Conservation (phyloP, 345 rosid genomes). For the Gossypium longicalyx region DNA sequence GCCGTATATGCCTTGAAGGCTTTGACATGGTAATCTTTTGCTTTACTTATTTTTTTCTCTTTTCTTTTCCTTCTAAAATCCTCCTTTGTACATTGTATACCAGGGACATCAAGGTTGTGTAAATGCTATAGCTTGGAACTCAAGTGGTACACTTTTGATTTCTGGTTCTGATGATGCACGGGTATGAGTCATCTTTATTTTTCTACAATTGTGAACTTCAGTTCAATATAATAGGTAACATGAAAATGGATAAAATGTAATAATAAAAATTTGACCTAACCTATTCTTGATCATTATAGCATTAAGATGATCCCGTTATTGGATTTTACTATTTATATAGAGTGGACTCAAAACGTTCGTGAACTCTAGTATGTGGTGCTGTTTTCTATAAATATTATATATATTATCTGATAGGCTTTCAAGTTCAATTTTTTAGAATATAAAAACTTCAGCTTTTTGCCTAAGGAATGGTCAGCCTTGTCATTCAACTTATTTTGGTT, state of each 20-base stretch:
- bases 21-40: background rate
- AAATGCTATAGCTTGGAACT: slow-evolving; percentile 85
- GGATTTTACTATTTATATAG: too few species aligned
- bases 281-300: too few species aligned
- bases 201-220: background rate
- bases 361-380: too few species aligned
- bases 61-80: background rate
- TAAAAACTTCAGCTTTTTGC: background rate
- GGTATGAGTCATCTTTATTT: slow-evolving; percentile 35
- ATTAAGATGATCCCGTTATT: too few species aligned
- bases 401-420: background rate
- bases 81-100: background rate
- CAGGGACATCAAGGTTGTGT: slow-evolving; percentile 98
- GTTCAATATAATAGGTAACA: background rate
- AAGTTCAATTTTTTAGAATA: background rate
- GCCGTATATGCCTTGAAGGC: background rate
- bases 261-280: background rate
- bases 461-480: background rate
- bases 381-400: background rate
- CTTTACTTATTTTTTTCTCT: background rate
- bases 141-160: slow-evolving; percentile 73
- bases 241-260: background rate
- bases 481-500: background rate
- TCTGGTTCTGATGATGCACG: slow-evolving; percentile 93
- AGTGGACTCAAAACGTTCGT: background rate